Conservation (phyloP, 345 rosid species). For the Passiflora organensis region DNA sequence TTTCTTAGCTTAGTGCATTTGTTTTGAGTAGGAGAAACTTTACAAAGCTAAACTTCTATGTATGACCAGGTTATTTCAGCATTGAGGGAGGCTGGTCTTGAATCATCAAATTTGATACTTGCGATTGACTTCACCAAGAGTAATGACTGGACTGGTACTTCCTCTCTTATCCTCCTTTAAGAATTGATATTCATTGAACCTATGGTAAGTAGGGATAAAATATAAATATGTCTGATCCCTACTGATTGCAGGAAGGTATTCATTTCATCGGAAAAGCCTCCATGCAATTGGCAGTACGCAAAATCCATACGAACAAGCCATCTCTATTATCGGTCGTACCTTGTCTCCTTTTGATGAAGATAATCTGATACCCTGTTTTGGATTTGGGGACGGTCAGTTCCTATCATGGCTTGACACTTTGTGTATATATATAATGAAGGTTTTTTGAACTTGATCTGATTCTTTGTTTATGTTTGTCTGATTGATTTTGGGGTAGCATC, state of each 20-base stretch:
- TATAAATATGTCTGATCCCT: neutral
- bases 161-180: neutral
- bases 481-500: conserved; percentile 39
- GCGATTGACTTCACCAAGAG: conserved; percentile 79
- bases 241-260: conserved; percentile 52
- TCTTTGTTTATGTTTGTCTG: conserved; percentile 7
- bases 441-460: conserved; percentile 18
- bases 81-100: conserved; percentile 71
- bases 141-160: conserved; percentile 69
- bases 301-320: conserved; percentile 93
- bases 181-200: neutral
- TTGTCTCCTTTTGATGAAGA: conserved; percentile 92
- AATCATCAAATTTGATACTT: conserved; percentile 67
- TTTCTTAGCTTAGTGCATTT: no score
- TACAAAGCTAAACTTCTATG: neutral
- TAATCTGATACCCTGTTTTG: conserved; percentile 91
- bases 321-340: conserved; percentile 83
- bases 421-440: neutral
- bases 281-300: conserved; percentile 55
- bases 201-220: neutral
- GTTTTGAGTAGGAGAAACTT: no score
- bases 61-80: conserved; percentile 50
- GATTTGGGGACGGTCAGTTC: conserved; percentile 90
- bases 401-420: conserved; percentile 4
- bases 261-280: conserved; percentile 76